These are phyloP conservation scores for Adansonia madagascariensis DNA, from an alignment of 441 rosid species.

Conservation along the genomic window DNA sequence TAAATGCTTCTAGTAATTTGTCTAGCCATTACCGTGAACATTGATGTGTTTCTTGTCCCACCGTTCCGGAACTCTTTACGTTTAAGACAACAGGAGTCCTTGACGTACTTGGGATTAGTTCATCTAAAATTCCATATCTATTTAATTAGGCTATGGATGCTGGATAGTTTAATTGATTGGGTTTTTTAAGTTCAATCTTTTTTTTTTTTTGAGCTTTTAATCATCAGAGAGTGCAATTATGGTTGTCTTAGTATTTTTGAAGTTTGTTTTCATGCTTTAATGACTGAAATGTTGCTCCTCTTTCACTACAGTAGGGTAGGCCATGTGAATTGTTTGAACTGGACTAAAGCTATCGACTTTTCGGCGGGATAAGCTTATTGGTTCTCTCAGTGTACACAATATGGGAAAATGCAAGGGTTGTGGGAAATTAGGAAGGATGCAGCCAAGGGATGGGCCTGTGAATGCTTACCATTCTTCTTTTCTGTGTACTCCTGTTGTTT, in stretches of 20 bases:
- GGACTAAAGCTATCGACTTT: conserved; percentile 26
- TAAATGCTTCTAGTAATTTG: background rate
- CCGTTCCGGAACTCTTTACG: too few relatives aligned
- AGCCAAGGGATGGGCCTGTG: conserved; percentile 51
- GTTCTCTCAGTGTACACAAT: conserved; percentile 42
- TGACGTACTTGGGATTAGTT: background rate
- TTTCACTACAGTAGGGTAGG: conserved; percentile 41
- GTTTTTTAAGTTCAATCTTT: background rate
- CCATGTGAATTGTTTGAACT: conserved; percentile 56
- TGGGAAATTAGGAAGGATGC: conserved; percentile 71
- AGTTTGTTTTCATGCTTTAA: background rate
- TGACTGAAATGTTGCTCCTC: conserved; percentile 13
- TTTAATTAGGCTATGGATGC: background rate
- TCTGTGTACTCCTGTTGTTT: conserved; percentile 79
- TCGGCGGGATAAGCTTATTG: conserved; percentile 32
- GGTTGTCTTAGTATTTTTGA: background rate
- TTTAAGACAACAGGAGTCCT: background rate
- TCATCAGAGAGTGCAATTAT: background rate
- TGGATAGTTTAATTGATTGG: background rate
- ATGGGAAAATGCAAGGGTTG: conserved; percentile 86
- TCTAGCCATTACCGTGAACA: background rate
- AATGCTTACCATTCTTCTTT: conserved; percentile 69
- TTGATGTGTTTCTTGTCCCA: background rate
- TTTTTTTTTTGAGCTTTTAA: background rate
- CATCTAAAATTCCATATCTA: too few relatives aligned